A percentile compares a stretch with the other conserved stretches of the same genome.
Evolutionary conservation across 495 filamentous ascomycete genomes (phyloP).

Genomic region (Aspergillus ostianus): DNA sequence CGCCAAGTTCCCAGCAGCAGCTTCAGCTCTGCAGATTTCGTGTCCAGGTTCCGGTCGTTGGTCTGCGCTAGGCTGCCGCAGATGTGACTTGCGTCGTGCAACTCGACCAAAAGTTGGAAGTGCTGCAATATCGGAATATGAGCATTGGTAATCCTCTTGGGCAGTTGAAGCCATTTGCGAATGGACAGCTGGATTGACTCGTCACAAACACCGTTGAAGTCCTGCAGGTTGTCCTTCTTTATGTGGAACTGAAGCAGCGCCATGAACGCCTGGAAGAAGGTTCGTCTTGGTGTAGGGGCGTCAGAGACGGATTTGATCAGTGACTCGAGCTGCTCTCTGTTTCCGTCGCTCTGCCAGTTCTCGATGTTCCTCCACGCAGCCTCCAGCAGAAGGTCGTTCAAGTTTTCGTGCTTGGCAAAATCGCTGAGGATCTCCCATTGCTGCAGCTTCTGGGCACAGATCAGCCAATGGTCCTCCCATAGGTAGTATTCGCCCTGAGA

Average conservation of each 20-base stretch:
- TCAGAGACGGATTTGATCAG: slow-evolving; percentile 96
- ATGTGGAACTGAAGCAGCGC: slow-evolving; percentile 87
- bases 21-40: slow-evolving; percentile 94
- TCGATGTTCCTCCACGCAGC: slow-evolving; percentile 92
- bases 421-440: slow-evolving; percentile 98
- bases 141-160: slow-evolving; percentile 87
- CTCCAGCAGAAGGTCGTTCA: slow-evolving; percentile 95
- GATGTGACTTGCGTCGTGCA: slow-evolving; percentile 96
- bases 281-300: slow-evolving; percentile 86
- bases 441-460: slow-evolving; percentile 96
- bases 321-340: slow-evolving; percentile 83
- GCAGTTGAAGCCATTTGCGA: slow-evolving; percentile 96
- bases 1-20: slow-evolving; percentile 92
- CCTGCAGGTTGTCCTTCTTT: slow-evolving; percentile 74
- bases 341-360: slow-evolving; percentile 80
- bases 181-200: slow-evolving; percentile 96
- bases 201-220: slow-evolving; percentile 87
- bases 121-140: slow-evolving; percentile 95
- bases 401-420: slow-evolving; percentile 98
- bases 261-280: slow-evolving; percentile 98
- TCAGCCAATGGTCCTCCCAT: slow-evolving; percentile 99
- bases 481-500: slow-evolving; percentile 97
- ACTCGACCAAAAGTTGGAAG: slow-evolving; percentile 97
- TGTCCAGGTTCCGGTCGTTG: slow-evolving; percentile 79
- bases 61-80: slow-evolving; percentile 84